phyloP scores from a whole-genome alignment of 73 alveolate genomes.

The Symbiodinium pilosum region DNA sequence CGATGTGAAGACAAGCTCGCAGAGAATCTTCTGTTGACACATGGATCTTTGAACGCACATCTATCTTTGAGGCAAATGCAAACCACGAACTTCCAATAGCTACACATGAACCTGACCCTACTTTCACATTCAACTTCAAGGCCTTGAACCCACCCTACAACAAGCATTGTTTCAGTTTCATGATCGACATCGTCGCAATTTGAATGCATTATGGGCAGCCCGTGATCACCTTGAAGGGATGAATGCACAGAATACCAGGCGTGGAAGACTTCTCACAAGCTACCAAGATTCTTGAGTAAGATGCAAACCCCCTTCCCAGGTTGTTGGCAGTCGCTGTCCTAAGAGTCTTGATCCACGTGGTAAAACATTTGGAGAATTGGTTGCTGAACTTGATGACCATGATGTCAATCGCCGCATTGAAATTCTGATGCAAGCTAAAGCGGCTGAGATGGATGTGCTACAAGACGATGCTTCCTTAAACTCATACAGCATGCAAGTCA shows the following conservation, averaged over 20 bases:
- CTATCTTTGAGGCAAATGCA: background rate
- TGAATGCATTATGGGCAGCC: background rate
- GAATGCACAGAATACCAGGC: background rate
- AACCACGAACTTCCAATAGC: background rate
- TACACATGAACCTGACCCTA: background rate
- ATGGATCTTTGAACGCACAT: background rate
- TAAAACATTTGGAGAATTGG: background rate
- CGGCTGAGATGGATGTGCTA: background rate
- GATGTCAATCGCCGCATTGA: background rate
- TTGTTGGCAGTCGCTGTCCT: background rate
- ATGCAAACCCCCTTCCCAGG: background rate
- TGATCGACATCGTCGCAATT: background rate
- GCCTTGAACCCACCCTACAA: background rate
- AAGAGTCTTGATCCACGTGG: background rate
- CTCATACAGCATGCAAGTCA: background rate
- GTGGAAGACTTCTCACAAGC: no score
- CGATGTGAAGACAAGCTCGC: no score
- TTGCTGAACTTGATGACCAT: no score
- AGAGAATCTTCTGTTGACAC: no score
- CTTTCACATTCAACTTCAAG: background rate
- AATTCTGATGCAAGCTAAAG: background rate
- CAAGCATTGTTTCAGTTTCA: conserved; percentile 7
- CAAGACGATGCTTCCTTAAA: background rate
- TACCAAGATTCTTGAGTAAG: background rate
- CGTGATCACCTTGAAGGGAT: background rate